Evolutionary conservation across 306 rosid species (phyloP).

Genomic region (Cucurbita argyrosperma): DNA sequence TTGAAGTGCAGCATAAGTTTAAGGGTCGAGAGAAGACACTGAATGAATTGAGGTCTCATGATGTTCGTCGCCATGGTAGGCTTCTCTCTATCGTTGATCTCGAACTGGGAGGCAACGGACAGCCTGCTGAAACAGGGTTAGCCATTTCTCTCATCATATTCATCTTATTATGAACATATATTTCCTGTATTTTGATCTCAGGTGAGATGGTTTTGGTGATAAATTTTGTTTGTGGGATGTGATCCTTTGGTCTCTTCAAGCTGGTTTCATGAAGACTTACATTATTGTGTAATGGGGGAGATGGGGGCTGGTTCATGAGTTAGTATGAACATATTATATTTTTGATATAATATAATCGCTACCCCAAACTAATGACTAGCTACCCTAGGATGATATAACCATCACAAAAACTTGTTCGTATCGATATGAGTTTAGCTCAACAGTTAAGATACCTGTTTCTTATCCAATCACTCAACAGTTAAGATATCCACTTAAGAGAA

Average conservation of each 20-base stretch:
- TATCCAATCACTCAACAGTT: not conserved
- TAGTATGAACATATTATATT: not conserved
- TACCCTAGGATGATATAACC: not conserved
- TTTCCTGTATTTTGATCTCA: not conserved
- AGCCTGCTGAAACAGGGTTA: constrained; percentile 58
- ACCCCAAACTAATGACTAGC: not conserved
- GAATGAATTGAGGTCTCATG: constrained; percentile 45
- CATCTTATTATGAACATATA: not conserved
- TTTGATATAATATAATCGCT: not conserved
- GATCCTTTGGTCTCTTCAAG: not conserved
- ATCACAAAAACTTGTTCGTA: not conserved
- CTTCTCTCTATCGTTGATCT: constrained; percentile 59
- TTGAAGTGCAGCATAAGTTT: constrained; percentile 51
- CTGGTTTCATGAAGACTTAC: not conserved
- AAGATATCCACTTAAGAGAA: not conserved
- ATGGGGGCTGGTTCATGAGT: not conserved
- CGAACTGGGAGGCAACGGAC: constrained; percentile 70
- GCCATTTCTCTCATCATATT: not conserved
- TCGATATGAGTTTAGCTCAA: not conserved
- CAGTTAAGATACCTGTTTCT: not conserved
- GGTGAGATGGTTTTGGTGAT: not conserved
- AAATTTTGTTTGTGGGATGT: not conserved
- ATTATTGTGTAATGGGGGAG: not conserved
- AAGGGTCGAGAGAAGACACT: constrained; percentile 27
- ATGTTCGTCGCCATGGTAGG: constrained; percentile 54